These are phyloP conservation scores for Alternaria novae-zelandiae DNA, from an alignment of 2,329 filamentous ascomycete species.

Conservation along the genomic window DNA sequence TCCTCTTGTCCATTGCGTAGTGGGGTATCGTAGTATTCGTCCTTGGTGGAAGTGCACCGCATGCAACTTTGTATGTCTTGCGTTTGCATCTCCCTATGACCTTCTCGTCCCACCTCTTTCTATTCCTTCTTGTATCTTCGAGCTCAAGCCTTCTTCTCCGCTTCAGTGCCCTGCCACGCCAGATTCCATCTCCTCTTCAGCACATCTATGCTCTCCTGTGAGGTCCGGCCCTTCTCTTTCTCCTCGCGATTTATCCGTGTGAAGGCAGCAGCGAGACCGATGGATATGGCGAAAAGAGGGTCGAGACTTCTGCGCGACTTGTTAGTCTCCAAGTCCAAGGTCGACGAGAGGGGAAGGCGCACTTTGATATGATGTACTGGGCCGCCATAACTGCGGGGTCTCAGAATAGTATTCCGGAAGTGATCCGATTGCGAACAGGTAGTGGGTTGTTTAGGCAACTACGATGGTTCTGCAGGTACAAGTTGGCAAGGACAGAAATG, in stretches of 20 bases:
- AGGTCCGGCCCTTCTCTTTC: constrained; percentile 53
- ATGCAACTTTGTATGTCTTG: neutral
- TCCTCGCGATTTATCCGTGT: constrained; percentile 55
- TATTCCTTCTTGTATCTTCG: neutral
- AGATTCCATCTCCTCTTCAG: constrained; percentile 48
- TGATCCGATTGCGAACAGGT: neutral
- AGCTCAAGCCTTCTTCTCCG: neutral
- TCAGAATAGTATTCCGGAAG: neutral
- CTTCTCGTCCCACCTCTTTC: neutral
- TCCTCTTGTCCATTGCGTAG: neutral
- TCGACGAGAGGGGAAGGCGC: constrained; percentile 5
- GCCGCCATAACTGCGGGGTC: constrained; percentile 35
- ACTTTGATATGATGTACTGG: constrained; percentile 55
- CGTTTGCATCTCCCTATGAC: neutral
- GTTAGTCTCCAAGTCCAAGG: neutral
- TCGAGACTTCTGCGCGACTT: constrained; percentile 50
- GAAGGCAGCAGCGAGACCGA: constrained; percentile 54
- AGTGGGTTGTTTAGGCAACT: neutral
- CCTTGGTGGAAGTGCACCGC: neutral
- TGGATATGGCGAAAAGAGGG: constrained; percentile 57
- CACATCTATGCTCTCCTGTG: constrained; percentile 48
- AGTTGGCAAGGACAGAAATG: neutral
- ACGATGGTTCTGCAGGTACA: neutral
- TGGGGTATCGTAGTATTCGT: neutral
- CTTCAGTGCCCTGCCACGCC: constrained; percentile 29